A percentile compares a stretch with the other conserved stretches of the same genome.
These are phyloP conservation scores for Cryptococcus floricola DNA, from an alignment of 1,284 basidiomycete genomes.

Conservation along the genomic window DNA sequence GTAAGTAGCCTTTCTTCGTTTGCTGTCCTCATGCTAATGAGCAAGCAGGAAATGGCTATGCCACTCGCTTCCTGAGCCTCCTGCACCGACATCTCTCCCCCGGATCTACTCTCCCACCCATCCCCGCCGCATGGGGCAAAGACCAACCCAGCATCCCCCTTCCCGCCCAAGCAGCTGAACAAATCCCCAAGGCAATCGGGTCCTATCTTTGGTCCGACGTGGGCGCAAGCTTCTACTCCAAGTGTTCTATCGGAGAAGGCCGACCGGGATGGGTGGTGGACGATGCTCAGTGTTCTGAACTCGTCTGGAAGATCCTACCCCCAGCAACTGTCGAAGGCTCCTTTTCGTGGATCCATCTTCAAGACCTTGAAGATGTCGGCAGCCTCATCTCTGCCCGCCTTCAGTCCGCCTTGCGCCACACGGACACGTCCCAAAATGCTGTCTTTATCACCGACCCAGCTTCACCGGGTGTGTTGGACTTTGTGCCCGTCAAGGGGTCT, in stretches of 20 bases:
- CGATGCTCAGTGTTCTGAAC: conserved; percentile 7
- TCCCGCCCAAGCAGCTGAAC: neutral
- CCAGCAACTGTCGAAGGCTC: neutral
- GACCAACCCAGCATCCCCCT: conserved; percentile 8
- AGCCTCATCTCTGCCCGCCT: neutral
- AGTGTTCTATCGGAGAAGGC: conserved; percentile 15
- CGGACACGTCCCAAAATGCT: neutral
- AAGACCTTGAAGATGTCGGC: conserved; percentile 1
- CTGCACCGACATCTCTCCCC: neutral
- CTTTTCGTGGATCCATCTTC: conserved; percentile 9
- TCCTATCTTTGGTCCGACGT: conserved; percentile 32
- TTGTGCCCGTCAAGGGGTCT: conserved; percentile 2
- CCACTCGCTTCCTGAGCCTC: conserved; percentile 24
- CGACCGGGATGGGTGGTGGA: conserved; percentile 17
- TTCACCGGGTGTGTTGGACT: conserved; percentile 7
- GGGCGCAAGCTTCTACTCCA: conserved; percentile 27
- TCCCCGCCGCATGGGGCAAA: conserved; percentile 15
- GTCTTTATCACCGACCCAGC: conserved; percentile 11
- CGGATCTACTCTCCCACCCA: neutral
- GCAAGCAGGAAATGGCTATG: conserved; percentile 22
- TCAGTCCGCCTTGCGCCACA: neutral
- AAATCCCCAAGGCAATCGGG: conserved; percentile 13
- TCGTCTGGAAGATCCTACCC: conserved; percentile 18
- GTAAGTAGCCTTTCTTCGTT: conserved; percentile 6
- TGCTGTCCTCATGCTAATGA: neutral